Evolutionary conservation across 1,139 yeast genomes (phyloP).

Genomic region (Pichia sp.): DNA sequence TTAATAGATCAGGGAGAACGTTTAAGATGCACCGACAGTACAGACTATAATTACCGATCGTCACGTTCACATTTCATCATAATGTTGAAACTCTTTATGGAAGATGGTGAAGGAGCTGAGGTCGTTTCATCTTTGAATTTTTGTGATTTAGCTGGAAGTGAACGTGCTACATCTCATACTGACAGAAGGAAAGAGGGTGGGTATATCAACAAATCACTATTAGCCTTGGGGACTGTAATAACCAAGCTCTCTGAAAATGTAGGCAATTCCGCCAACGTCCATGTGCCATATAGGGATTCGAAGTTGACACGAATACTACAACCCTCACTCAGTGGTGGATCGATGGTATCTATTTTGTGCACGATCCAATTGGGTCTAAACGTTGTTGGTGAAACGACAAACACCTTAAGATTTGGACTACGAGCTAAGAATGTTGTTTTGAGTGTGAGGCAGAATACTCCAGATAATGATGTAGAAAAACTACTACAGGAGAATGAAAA

Average conservation of each 20-base stretch:
- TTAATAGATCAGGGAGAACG: conserved; percentile 67
- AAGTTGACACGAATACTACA: conserved; percentile 83
- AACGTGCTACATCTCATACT: conserved; percentile 74
- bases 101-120: conserved; percentile 27
- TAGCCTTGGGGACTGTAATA: conserved; percentile 87
- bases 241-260: conserved; percentile 58
- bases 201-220: conserved; percentile 79
- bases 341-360: conserved; percentile 82
- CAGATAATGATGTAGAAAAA: conserved; percentile 39
- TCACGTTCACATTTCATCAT: conserved; percentile 77
- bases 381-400: conserved; percentile 71
- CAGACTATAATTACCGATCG: conserved; percentile 80
- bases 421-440: conserved; percentile 83
- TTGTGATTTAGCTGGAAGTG: conserved; percentile 96
- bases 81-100: conserved; percentile 22
- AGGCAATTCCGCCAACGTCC: conserved; percentile 34
- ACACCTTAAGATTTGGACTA: conserved; percentile 87
- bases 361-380: conserved; percentile 66
- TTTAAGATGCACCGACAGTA: conserved; percentile 76
- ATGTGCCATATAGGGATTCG: conserved; percentile 89
- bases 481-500: conserved; percentile 42
- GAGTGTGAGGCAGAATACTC: conserved; percentile 55
- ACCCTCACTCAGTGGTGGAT: conserved; percentile 85
- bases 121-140: conserved; percentile 66
- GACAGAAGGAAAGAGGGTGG: conserved; percentile 92